Conservation (phyloP, 352 stramenopile genomes). For the Sclerospora graminicola region DNA sequence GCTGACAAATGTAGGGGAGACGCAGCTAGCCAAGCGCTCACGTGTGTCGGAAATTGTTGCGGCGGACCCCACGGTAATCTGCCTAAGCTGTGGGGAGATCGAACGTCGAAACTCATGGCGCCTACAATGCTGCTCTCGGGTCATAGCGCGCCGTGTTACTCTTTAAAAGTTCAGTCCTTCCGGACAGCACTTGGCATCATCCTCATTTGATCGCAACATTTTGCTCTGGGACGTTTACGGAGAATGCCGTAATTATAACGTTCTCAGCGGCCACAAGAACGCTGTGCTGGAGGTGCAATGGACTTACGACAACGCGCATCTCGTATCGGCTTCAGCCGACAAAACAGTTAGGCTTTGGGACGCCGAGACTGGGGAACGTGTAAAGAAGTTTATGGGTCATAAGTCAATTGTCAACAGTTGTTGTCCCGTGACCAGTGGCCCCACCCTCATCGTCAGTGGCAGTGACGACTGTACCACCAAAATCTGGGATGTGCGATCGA, state of each 20-base stretch:
- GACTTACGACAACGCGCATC: constrained; percentile 77
- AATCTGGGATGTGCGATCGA: constrained; percentile 86
- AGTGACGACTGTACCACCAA: constrained; percentile 87
- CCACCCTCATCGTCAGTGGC: constrained; percentile 75
- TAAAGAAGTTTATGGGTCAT: constrained; percentile 84
- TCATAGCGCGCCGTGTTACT: constrained; percentile 65
- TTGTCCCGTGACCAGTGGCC: constrained; percentile 75
- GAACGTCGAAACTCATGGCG: constrained; percentile 52
- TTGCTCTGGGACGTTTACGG: constrained; percentile 87
- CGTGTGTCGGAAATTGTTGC: constrained; percentile 64
- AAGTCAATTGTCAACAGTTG: constrained; percentile 87
- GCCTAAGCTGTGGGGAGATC: constrained; percentile 36
- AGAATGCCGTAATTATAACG: constrained; percentile 89
- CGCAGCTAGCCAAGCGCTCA: constrained; percentile 53
- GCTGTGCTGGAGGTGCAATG: constrained; percentile 90
- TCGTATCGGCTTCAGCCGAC: constrained; percentile 89
- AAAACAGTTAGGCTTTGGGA: constrained; percentile 88
- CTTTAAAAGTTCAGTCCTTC: constrained; percentile 70
- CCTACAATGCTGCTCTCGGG: constrained; percentile 76
- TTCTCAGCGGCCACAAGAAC: constrained; percentile 94
- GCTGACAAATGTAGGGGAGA: constrained; percentile 16
- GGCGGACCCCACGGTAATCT: constrained; percentile 50
- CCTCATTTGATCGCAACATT: constrained; percentile 66
- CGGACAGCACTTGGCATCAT: constrained; percentile 57
- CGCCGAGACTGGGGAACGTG: constrained; percentile 60